Base-by-base conservation (phyloP, 805 yeast species). In the Gaillardinia entomophila region DNA sequence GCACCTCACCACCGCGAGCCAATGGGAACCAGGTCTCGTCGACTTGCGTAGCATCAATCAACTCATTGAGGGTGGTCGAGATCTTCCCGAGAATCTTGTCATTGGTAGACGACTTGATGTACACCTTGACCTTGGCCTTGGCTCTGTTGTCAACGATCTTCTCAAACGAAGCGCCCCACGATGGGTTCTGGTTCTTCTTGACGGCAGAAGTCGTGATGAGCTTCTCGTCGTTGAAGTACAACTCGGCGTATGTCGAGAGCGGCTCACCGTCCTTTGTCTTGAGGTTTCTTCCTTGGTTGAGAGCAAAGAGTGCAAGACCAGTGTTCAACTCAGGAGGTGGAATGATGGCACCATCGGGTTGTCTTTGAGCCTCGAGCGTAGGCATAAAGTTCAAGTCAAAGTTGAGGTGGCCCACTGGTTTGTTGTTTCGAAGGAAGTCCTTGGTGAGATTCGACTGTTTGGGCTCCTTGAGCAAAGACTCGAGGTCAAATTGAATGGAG, bases 271-370 rank as follows among this genome's bases (percentile, higher is more conserved):
- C 75, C 16, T 45, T 38, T 27, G 57, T 39, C 36, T 53, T 60
- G 54, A 68, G 66, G 35, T 68, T 75, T 60, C 86, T 76, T 16
- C 83, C 81, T 44, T 77, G 83, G 19, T 65, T 51, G 30, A 85
- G 58, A 38, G 79, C 82, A 44, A 90, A 62, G 48, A 79, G 71
- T 14, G 82, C 77, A 46, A 94, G 79, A 71, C 99, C 99, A 12
- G 97, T 87, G 61, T 90, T 90, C 54, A 86, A 75, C 43, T 87
- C 96, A 28, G 96, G 96, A 28, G 94, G 84, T 30, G 94, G 87
- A 43, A 78, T 80, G 33, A 73, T 68, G 2, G 89, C 80, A 31
- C 96, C 96, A 57, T 87, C 96, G 3, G 85, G 80, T 36, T 73
- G 69, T 40, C 74, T 62, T 45, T 67, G 57, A 36, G 76, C 68